Base-by-base conservation (phyloP, 1,284 basidiomycete genomes). In the Pyrrhoderma lamaoense region DNA sequence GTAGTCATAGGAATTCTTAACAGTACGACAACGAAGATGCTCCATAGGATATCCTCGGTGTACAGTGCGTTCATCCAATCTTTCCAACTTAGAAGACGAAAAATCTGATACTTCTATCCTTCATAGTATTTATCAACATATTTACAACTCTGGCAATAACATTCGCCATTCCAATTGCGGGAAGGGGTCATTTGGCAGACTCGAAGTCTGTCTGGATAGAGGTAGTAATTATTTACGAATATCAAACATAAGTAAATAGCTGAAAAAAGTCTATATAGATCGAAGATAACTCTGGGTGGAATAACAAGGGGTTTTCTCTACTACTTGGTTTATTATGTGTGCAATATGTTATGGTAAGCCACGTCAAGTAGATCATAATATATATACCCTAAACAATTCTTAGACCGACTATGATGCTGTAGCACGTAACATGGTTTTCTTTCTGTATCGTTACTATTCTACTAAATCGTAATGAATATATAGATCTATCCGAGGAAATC, bases 361-460 rank as follows among this genome's bases (percentile, higher is more conserved):
- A 13, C 16, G 3, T 45, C 3, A 4, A 27, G 21, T 9, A 31
- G 13, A 14, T 35, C 2, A 23, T 5, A 2, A 4, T 9, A 19
- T 34, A 9, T 21, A 13, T 18, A 16, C 34, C 34, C 2, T 44
- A 46, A 23, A 47, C 5, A 31, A 31, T 16, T 14, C 7, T 36
- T 34, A 57, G 56, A 59, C 58, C 5, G 57, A 59, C 47, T 59
- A 59, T 49, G 57, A 59, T 40, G 57, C 52, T 8, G 53, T 55
- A 11, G 58, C 56, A 21, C 58, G 58, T 58, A 54, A 19, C 14
- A 7, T 44, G 13, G 27, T 11, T 31, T 11, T 31, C n/a, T 22
- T 2, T 3, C 37, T 18, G n/a, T n/a, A 31, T 31, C 14, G 14
- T 16, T 25, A 8, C 19, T 27, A 16, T 14, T 11, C 18, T 23